Percentiles rank a stretch among this genome's conserved stretches.
Evolutionary conservation across 2,329 filamentous ascomycete species (phyloP).

Genomic region (Claviceps quebecensis): DNA sequence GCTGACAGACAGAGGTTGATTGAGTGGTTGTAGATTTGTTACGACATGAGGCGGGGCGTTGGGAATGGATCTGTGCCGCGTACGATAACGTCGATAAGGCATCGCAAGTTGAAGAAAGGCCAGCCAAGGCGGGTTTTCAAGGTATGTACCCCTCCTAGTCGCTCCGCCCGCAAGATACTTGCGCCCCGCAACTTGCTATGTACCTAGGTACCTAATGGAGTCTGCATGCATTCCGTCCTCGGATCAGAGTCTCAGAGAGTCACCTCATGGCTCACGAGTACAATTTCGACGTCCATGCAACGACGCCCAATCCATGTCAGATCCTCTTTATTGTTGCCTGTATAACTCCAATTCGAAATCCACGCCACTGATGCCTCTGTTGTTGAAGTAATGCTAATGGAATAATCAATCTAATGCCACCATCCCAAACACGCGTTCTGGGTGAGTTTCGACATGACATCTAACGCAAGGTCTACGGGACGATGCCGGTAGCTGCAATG

Average conservation of each 20-base stretch:
- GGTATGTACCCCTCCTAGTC: background rate
- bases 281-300: background rate
- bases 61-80: background rate
- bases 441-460: slow-evolving; percentile 6
- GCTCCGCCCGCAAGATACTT: background rate
- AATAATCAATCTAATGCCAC: background rate
- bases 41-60: slow-evolving; percentile 7
- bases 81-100: slow-evolving; percentile 5
- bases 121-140: background rate
- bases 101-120: background rate
- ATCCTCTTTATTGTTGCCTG: background rate
- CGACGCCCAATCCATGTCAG: background rate
- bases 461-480: background rate
- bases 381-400: background rate
- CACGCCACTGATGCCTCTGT: background rate
- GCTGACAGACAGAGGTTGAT: background rate
- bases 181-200: background rate
- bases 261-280: background rate
- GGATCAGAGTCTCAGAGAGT: too few relatives aligned
- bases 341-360: background rate
- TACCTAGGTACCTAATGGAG: too few relatives aligned
- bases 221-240: too few relatives aligned
- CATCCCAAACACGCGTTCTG: background rate
- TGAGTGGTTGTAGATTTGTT: background rate
- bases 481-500: slow-evolving; percentile 21